Evolutionary conservation across 257 asterid species (phyloP), one percentile per base, ranked within the genome.

Genomic region (Echium plantagineum): DNA sequence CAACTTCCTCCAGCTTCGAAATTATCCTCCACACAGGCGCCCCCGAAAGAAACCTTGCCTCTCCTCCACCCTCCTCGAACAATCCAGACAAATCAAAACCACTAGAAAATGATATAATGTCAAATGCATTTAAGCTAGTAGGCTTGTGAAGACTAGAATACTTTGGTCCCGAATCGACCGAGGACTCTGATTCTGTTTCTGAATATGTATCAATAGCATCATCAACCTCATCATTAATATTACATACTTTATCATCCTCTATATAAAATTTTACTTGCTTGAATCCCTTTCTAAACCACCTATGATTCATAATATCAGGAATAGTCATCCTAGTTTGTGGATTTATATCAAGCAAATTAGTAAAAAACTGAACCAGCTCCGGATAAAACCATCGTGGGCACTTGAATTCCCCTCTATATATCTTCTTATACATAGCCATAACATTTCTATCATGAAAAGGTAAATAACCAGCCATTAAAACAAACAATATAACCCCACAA

Each of bases 71-170:
- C 31, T 67, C 73, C 28, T 66, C 77, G 17, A 75, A 75, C 69
- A 75, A 64, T 9, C 80, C 77, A 9, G 77, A 71, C 56, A 75
- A 61, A 68, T 75, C 80, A 62, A 75, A 71, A 21, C 80, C 77
- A n/a, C 67, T 71, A 9, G 77, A 75, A 55, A 71, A 71, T 3
- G 80, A 71, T 20, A 75, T 75, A 17, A 75, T 75, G 58, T 75
- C 77, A 49, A 75, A 75, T 9, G 80, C 80, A 65, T 75, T 75
- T 70, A 75, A 71, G 66, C 77, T 72, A 28, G 77, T 59, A 35
- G 77, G 72, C 65, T 69, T 72, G 21, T 65, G 72, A 21, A 72
- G 65, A 42, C 60, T 46, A 7, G 62, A 9, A 4, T 46, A 8
- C 51, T 55, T 72, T 62, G 55, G 63, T 21, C 72, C 30, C 18